Conservation (phyloP, 257 asterid species). For the Dorcoceras hygrometricum region DNA sequence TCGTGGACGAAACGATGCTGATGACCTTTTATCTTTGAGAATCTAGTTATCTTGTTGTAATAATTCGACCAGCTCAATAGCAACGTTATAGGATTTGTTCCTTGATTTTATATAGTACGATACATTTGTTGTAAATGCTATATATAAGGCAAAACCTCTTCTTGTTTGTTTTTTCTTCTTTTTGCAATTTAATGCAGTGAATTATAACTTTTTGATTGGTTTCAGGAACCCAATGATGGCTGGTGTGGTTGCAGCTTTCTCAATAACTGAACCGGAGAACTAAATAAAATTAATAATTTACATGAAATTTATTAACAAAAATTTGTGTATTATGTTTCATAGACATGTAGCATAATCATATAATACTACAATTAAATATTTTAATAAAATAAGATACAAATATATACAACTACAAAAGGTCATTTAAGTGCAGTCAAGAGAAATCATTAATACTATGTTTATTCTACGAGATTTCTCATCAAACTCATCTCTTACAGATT, state of each 20-base stretch:
- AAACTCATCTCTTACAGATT: no score
- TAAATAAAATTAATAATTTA: no score
- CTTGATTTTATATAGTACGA: not conserved
- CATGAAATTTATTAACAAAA: no score
- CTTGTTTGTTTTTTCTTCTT: not conserved
- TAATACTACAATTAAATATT: no score
- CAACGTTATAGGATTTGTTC: not conserved
- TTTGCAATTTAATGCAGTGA: not conserved
- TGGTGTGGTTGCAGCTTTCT: conserved; percentile 39
- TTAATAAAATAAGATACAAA: no score
- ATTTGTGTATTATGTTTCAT: no score
- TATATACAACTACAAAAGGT: no score
- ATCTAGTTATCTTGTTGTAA: not conserved
- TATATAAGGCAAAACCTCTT: not conserved
- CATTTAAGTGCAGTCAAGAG: no score
- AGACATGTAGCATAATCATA: no score
- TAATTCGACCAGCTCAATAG: no score
- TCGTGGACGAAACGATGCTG: conserved; percentile 4
- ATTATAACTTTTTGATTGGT: conserved; percentile 3
- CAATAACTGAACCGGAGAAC: conserved; percentile 27
- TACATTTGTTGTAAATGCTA: not conserved
- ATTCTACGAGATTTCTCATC: no score
- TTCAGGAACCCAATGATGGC: conserved; percentile 31
- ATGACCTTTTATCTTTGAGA: not conserved
- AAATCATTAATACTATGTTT: no score